These are phyloP conservation scores for Cyclostephanos tholiformis DNA, from an alignment of 108 stramenopile genomes.

Conservation along the genomic window DNA sequence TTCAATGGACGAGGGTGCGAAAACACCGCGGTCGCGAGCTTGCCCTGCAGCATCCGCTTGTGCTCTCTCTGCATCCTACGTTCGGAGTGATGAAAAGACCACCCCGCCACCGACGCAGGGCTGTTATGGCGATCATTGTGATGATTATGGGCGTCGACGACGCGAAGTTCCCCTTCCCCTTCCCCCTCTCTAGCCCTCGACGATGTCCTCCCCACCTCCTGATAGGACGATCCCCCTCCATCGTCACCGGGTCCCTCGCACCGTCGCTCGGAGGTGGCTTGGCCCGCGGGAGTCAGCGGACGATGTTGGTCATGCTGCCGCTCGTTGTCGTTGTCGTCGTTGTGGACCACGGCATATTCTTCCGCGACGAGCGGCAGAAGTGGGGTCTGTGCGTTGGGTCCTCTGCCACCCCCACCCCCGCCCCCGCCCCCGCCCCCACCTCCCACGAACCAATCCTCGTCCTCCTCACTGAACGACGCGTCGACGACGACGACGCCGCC, in stretches of 20 bases:
- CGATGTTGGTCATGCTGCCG: no score
- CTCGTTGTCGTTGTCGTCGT: neutral
- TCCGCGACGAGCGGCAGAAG: constrained; percentile 52
- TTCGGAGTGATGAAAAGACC: neutral
- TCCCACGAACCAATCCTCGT: constrained; percentile 56
- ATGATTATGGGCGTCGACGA: neutral
- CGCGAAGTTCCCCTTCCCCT: constrained; percentile 13
- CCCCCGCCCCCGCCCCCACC: constrained; percentile 3
- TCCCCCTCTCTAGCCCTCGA: constrained; percentile 18
- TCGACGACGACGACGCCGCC: constrained; percentile 12
- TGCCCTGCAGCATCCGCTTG: constrained; percentile 60
- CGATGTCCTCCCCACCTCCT: constrained; percentile 10
- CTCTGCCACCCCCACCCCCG: constrained; percentile 11
- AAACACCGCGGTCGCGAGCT: constrained; percentile 75
- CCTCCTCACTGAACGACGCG: constrained; percentile 23
- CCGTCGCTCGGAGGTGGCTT: constrained; percentile 7
- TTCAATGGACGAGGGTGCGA: constrained; percentile 75
- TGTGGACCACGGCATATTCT: constrained; percentile 19
- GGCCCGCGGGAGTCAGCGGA: constrained; percentile 30
- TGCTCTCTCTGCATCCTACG: constrained; percentile 29
- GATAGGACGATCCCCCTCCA: constrained; percentile 5
- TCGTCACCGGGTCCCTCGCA: constrained; percentile 26
- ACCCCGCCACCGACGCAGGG: neutral
- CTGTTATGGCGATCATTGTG: neutral
- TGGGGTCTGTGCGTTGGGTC: constrained; percentile 54